These are phyloP conservation scores for Dysphania ambrosioides DNA, from an alignment of 148 eudicot genomes.

Conservation along the genomic window DNA sequence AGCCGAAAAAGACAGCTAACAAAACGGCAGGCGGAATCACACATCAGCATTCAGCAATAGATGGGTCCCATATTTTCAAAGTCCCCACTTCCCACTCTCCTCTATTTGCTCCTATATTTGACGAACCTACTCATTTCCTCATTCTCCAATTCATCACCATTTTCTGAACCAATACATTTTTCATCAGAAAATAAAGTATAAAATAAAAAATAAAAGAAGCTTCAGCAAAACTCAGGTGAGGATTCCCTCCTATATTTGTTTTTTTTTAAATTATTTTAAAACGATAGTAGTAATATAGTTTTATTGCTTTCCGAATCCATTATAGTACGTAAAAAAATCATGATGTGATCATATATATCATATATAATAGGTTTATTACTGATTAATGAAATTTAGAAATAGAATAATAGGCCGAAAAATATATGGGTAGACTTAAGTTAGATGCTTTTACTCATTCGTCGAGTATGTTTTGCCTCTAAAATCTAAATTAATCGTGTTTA, in stretches of 20 bases:
- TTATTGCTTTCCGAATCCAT: too few relatives aligned
- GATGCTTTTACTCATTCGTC: too few relatives aligned
- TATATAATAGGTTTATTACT: too few relatives aligned
- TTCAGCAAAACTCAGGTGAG: constrained; percentile 15
- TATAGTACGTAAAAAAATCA: too few relatives aligned
- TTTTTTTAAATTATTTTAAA: not conserved
- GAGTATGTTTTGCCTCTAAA: too few relatives aligned
- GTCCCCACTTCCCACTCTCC: constrained; percentile 8
- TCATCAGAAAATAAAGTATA: not conserved
- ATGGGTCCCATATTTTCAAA: not conserved
- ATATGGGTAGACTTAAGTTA: too few relatives aligned
- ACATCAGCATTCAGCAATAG: not conserved
- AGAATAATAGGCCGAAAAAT: too few relatives aligned
- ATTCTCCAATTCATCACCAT: constrained; percentile 15
- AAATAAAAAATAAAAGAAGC: too few relatives aligned
- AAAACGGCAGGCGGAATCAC: constrained; percentile 15
- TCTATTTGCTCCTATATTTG: constrained; percentile 6
- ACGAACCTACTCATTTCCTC: constrained; percentile 3
- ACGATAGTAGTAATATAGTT: too few relatives aligned
- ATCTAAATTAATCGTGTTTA: too few relatives aligned
- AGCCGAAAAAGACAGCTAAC: constrained; percentile 22
- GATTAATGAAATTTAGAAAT: too few relatives aligned
- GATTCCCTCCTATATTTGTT: not conserved
- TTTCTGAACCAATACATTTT: constrained; percentile 3
- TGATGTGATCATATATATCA: too few relatives aligned